phyloP scores from a whole-genome alignment of 805 yeast species.

The Cephaloascus albidus region DNA sequence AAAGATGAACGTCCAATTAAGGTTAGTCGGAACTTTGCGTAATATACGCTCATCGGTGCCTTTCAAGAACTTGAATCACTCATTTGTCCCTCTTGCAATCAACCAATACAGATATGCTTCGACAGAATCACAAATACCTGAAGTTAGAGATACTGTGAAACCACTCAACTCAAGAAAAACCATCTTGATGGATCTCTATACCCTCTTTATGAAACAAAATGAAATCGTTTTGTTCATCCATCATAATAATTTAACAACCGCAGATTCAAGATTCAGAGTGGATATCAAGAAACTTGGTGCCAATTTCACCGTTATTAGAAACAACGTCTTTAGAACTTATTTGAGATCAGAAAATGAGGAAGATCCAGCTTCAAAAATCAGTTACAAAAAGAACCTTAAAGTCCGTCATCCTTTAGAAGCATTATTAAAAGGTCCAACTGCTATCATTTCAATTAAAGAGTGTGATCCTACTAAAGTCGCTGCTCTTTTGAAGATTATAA shows the following conservation, averaged over 20 bases:
- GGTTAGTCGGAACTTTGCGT: too few species aligned
- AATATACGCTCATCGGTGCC: too few species aligned
- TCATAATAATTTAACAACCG: conserved; percentile 69
- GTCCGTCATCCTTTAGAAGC: conserved; percentile 60
- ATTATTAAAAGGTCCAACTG: conserved; percentile 79
- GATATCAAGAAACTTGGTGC: conserved; percentile 63
- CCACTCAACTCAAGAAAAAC: conserved; percentile 73
- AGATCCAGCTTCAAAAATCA: conserved; percentile 66
- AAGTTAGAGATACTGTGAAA: conserved; percentile 46
- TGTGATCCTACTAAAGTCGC: conserved; percentile 65
- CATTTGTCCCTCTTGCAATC: too few species aligned
- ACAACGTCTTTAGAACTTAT: conserved; percentile 64
- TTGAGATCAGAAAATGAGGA: conserved; percentile 56
- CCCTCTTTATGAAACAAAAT: conserved; percentile 54
- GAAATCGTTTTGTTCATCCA: conserved; percentile 74
- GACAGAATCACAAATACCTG: neutral
- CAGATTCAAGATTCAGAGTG: conserved; percentile 57
- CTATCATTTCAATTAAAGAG: conserved; percentile 58
- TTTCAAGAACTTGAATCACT: too few species aligned
- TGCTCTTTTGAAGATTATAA: conserved; percentile 50
- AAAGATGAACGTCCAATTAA: too few species aligned
- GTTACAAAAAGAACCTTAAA: conserved; percentile 31
- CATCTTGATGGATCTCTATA: conserved; percentile 72
- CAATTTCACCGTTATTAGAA: conserved; percentile 56
- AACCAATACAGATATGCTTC: neutral